Conservation (phyloP, 306 rosid genomes). For the Cicer cuneatum region DNA sequence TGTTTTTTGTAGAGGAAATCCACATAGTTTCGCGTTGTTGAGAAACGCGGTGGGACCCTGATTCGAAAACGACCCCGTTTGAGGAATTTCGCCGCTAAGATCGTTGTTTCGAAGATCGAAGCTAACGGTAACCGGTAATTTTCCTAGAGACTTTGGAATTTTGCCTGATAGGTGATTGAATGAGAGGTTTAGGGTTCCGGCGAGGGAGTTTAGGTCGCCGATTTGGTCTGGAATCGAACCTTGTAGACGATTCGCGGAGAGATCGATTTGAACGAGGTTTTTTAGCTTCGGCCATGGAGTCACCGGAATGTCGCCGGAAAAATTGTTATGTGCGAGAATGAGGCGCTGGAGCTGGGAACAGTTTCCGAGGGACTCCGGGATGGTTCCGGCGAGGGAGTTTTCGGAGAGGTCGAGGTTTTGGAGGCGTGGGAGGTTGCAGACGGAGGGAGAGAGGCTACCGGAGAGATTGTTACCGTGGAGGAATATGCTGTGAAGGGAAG, state of each 20-base stretch:
- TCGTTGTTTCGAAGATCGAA: constrained; percentile 84
- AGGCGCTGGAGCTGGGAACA: constrained; percentile 78
- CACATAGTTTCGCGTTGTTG: constrained; percentile 74
- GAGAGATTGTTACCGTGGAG: constrained; percentile 92
- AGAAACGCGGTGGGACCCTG: constrained; percentile 98
- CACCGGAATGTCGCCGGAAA: constrained; percentile 68
- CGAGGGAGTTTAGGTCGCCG: constrained; percentile 63
- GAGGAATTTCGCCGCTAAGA: constrained; percentile 87
- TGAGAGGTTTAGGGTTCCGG: constrained; percentile 90
- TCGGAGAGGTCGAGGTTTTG: constrained; percentile 91
- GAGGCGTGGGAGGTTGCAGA: constrained; percentile 72
- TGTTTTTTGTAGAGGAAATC: constrained; percentile 80
- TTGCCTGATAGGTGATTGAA: constrained; percentile 77
- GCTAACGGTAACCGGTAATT: constrained; percentile 76
- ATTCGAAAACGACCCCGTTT: constrained; percentile 85
- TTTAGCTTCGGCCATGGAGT: constrained; percentile 65
- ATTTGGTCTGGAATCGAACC: constrained; percentile 74
- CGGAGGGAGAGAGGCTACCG: constrained; percentile 69
- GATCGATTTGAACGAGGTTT: constrained; percentile 68
- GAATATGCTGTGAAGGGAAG: constrained; percentile 78
- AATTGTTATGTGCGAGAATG: constrained; percentile 66
- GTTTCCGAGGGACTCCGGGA: constrained; percentile 54
- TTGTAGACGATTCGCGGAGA: constrained; percentile 66
- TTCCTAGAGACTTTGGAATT: constrained; percentile 74
- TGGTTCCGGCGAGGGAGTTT: constrained; percentile 68